phyloP scores from a whole-genome alignment of 2,329 filamentous ascomycete species.

The Exophiala calicioides region DNA sequence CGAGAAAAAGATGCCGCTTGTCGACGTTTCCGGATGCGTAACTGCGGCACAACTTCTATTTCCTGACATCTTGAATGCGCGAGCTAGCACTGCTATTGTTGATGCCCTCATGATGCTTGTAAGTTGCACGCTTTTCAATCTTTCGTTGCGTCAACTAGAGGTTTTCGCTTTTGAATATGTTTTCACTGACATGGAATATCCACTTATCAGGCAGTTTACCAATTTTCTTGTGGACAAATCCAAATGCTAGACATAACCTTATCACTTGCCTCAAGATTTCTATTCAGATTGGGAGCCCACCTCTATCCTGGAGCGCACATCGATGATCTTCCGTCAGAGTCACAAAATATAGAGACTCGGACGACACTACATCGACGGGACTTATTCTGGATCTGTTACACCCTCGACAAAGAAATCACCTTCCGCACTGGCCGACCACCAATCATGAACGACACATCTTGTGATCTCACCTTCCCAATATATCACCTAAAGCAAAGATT shows the following conservation, averaged over 20 bases:
- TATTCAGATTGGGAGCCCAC: conserved; percentile 55
- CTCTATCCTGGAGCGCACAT: conserved; percentile 23
- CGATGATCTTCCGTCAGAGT: conserved; percentile 19
- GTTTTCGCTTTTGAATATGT: no score
- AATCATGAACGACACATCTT: conserved; percentile 53
- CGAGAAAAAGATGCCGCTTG: conserved; percentile 14
- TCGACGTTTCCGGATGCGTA: conserved; percentile 47
- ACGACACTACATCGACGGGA: conserved; percentile 37
- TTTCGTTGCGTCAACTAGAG: no score
- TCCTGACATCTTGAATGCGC: conserved; percentile 36
- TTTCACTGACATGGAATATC: no score
- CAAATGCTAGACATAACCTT: conserved; percentile 49
- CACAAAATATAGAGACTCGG: conserved; percentile 6
- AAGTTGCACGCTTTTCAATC: conserved; percentile 28
- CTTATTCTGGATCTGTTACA: conserved; percentile 59
- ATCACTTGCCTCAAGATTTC: conserved; percentile 49
- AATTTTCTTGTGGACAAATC: conserved; percentile 51
- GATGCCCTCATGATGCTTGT: conserved; percentile 54
- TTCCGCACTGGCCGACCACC: conserved; percentile 57
- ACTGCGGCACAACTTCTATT: conserved; percentile 47
- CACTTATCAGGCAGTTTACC: conserved; percentile 45
- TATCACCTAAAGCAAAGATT: conserved; percentile 41
- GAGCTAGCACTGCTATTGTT: conserved; percentile 44
- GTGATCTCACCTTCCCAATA: conserved; percentile 54
- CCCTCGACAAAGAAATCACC: conserved; percentile 58